Percentiles rank a stretch among this genome's conserved stretches.
phyloP scores from a whole-genome alignment of 2,329 filamentous ascomycete genomes.

The Penicillium sp. region DNA sequence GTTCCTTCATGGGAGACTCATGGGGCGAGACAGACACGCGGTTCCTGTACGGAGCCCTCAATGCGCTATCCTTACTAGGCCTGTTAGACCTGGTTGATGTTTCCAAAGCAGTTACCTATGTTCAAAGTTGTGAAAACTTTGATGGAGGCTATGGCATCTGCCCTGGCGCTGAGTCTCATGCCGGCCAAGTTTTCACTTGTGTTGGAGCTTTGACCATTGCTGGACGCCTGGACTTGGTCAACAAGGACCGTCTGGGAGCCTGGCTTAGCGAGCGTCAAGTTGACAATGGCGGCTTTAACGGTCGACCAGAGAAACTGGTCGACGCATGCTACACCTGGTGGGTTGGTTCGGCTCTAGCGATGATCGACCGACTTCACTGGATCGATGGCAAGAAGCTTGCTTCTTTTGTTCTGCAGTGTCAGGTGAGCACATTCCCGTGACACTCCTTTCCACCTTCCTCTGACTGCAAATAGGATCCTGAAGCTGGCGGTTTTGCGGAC shows the following conservation, averaged over 20 bases:
- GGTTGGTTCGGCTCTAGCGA: conserved; percentile 87
- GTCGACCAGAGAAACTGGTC: conserved; percentile 89
- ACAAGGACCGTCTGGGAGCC: conserved; percentile 75
- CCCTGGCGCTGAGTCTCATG: conserved; percentile 89
- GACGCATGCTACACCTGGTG: conserved; percentile 99
- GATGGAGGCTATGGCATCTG: conserved; percentile 90
- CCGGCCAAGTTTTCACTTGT: conserved; percentile 94
- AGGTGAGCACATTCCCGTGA: conserved; percentile 48
- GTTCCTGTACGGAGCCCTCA: conserved; percentile 87
- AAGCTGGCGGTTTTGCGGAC: conserved; percentile 83
- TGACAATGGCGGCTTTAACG: conserved; percentile 83
- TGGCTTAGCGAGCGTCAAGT: conserved; percentile 95
- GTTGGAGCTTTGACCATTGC: conserved; percentile 83
- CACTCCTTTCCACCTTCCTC: background rate
- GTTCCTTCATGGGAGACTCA: conserved; percentile 89
- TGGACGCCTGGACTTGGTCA: conserved; percentile 73
- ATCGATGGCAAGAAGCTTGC: conserved; percentile 80
- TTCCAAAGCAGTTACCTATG: conserved; percentile 72
- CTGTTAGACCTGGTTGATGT: conserved; percentile 73
- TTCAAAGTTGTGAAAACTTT: conserved; percentile 83
- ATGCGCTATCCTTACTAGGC: conserved; percentile 79
- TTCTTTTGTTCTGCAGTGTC: conserved; percentile 79
- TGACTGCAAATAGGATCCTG: conserved; percentile 58
- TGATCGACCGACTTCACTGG: conserved; percentile 87
- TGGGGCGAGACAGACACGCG: conserved; percentile 96